A percentile compares a stretch with the other conserved stretches of the same genome.
These are phyloP conservation scores for Solanum chacoense DNA, from an alignment of 305 asterid genomes.

Conservation along the genomic window DNA sequence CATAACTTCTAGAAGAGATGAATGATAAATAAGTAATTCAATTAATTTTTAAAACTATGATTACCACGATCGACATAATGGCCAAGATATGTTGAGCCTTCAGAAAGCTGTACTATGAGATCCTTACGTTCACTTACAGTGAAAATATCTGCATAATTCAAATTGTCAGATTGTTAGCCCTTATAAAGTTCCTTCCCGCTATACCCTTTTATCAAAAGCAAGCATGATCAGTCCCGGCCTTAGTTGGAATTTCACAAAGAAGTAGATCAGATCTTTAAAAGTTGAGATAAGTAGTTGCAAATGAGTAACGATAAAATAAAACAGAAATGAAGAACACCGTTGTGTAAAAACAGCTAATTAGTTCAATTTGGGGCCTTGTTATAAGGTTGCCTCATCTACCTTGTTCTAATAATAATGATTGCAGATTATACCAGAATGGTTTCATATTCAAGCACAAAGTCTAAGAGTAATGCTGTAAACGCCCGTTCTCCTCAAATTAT, in stretches of 20 bases:
- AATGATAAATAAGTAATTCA: background rate
- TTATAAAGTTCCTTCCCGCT: background rate
- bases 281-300: background rate
- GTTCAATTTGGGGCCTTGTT: background rate
- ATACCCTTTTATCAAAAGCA: background rate
- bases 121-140: background rate
- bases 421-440: background rate
- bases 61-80: background rate
- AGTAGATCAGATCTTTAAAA: background rate
- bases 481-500: background rate
- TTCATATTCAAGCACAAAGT: background rate
- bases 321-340: background rate
- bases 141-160: background rate
- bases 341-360: background rate
- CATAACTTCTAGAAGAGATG: background rate
- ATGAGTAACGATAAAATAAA: background rate
- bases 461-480: background rate
- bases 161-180: background rate
- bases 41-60: background rate
- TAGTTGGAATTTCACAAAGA: background rate
- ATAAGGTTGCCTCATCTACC: background rate
- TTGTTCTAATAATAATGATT: background rate
- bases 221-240: background rate
- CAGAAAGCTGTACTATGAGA: background rate
- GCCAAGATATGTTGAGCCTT: background rate